These are phyloP conservation scores for Neonectria neomacrospora DNA, from an alignment of 2,329 filamentous ascomycete genomes.

Conservation along the genomic window DNA sequence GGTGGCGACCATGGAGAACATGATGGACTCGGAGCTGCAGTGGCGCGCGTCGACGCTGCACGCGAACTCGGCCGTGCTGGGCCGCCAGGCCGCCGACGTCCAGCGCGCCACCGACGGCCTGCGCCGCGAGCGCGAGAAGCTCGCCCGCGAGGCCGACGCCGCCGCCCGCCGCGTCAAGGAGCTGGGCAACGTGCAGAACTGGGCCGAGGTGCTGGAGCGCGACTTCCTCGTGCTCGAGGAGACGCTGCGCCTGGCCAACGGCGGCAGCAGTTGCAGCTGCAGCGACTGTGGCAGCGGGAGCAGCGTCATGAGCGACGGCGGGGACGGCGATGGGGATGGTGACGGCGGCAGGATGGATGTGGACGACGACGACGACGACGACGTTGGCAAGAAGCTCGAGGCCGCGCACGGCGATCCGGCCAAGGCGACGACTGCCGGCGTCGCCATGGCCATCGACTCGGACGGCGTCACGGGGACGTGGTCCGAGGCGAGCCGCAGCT, in stretches of 20 bases:
- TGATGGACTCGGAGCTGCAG: constrained; percentile 75
- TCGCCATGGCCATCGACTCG: constrained; percentile 39
- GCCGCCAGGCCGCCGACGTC: constrained; percentile 74
- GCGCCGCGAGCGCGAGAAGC: constrained; percentile 71
- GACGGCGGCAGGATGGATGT: constrained; percentile 31
- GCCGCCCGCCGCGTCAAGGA: constrained; percentile 77
- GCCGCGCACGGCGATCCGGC: constrained; percentile 18
- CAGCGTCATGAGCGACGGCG: constrained; percentile 31
- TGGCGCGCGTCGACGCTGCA: constrained; percentile 76
- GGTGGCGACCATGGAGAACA: constrained; percentile 73
- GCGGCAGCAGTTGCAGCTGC: constrained; percentile 51
- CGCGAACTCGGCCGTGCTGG: constrained; percentile 72
- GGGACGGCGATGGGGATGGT: constrained; percentile 31
- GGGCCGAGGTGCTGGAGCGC: constrained; percentile 83
- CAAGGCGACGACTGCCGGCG: constrained; percentile 28
- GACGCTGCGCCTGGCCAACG: constrained; percentile 67
- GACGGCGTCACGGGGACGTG: constrained; percentile 42
- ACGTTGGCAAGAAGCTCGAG: constrained; percentile 26
- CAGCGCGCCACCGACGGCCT: constrained; percentile 68
- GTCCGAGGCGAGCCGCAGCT: constrained; percentile 53
- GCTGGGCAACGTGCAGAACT: constrained; percentile 85
- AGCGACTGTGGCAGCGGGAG: constrained; percentile 51
- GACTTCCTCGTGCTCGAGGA: constrained; percentile 73
- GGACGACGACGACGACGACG: constrained; percentile 35
- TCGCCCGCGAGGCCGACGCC: constrained; percentile 71